Conservation (phyloP, 148 eudicot genomes). For the Simmondsia chinensis region DNA sequence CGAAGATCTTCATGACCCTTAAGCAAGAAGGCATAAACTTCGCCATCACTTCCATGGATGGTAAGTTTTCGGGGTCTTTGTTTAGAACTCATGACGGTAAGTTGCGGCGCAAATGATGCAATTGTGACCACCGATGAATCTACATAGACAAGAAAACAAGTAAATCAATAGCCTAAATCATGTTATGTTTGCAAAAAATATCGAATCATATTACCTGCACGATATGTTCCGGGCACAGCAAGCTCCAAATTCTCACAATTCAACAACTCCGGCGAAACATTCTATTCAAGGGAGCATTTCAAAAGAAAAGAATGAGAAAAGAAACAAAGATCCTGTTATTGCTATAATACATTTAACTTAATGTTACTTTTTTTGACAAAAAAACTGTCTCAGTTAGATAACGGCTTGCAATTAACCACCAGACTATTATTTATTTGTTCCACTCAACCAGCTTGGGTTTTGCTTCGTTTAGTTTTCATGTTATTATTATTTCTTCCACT, state of each 20-base stretch:
- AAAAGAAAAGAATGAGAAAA: conserved; percentile 14
- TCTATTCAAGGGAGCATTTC: conserved; percentile 49
- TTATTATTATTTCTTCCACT: too few relatives aligned
- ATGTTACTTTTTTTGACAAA: too few relatives aligned
- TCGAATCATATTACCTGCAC: conserved; percentile 47
- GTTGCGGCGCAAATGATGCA: conserved; percentile 85
- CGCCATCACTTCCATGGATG: conserved; percentile 92
- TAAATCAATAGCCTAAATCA: neutral
- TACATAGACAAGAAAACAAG: conserved; percentile 14
- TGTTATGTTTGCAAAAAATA: neutral
- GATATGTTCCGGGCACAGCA: conserved; percentile 97
- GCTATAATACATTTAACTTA: conserved; percentile 2
- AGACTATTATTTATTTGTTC: too few relatives aligned
- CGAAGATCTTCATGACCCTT: conserved; percentile 99
- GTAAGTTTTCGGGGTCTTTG: conserved; percentile 97
- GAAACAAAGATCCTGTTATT: neutral
- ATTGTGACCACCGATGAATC: conserved; percentile 90
- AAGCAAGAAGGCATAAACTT: conserved; percentile 87
- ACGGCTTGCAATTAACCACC: too few relatives aligned
- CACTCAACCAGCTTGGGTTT: too few relatives aligned
- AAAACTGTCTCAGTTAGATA: too few relatives aligned
- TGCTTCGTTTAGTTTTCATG: too few relatives aligned
- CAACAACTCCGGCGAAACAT: conserved; percentile 88
- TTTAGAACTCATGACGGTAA: conserved; percentile 88
- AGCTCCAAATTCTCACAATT: conserved; percentile 81